A percentile compares a stretch with the other conserved stretches of the same genome.
These are phyloP conservation scores for Lactifluus volemus DNA, from an alignment of 768 basidiomycete species.

Conservation along the genomic window DNA sequence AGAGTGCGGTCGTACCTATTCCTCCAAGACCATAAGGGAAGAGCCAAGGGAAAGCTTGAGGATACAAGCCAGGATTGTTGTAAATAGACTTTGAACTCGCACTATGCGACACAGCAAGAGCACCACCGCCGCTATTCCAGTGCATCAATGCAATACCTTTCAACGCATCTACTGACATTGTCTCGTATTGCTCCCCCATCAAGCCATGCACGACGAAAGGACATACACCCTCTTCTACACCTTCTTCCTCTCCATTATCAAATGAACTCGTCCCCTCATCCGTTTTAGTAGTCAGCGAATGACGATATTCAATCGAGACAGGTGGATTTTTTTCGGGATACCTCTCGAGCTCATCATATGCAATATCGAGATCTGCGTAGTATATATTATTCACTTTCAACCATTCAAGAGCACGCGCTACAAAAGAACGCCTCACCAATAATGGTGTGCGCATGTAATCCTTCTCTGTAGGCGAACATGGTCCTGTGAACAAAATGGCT, in stretches of 20 bases:
- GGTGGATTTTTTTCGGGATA: too few species aligned
- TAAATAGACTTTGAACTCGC: background rate
- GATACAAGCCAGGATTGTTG: background rate
- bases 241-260: background rate
- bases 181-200: background rate
- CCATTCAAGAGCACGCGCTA: too few species aligned
- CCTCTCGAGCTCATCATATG: too few species aligned
- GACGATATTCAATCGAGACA: too few species aligned
- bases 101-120: background rate
- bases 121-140: background rate
- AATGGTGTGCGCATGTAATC: background rate
- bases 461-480: background rate
- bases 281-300: too few species aligned
- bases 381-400: too few species aligned
- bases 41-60: background rate
- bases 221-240: background rate
- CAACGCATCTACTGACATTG: background rate
- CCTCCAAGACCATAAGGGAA: background rate
- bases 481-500: background rate
- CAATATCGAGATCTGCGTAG: too few species aligned
- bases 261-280: background rate
- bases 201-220: background rate
- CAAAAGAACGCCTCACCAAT: too few species aligned
- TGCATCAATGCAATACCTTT: background rate
- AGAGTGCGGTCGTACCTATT: background rate